A percentile compares a stretch with the other conserved stretches of the same genome.
These are phyloP conservation scores for Fusarium foetens DNA, from an alignment of 2,329 filamentous ascomycete genomes.

Conservation along the genomic window DNA sequence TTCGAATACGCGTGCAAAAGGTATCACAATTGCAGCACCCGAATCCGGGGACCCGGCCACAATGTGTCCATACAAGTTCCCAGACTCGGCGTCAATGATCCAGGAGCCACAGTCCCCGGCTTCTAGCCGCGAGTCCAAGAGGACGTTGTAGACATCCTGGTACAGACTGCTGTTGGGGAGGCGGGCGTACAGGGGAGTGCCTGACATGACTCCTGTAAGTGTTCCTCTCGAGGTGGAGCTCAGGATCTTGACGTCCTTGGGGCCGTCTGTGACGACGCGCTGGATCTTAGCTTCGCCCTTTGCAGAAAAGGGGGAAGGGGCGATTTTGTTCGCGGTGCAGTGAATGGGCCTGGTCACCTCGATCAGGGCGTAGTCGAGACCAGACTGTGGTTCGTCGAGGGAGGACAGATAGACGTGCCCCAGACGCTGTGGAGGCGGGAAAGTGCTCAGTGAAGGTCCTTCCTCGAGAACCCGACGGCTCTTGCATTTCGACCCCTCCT, in stretches of 20 bases:
- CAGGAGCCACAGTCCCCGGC: neutral
- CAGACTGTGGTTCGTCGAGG: neutral
- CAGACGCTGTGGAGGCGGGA: neutral
- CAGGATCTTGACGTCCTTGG: neutral
- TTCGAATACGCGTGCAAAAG: neutral
- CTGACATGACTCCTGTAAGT: neutral
- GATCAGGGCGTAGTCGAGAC: neutral
- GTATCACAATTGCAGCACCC: neutral
- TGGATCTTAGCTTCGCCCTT: neutral
- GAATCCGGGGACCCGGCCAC: neutral
- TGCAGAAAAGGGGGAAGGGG: neutral
- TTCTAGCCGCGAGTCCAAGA: neutral
- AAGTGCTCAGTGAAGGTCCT: neutral
- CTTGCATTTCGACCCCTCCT: neutral
- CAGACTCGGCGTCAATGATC: neutral
- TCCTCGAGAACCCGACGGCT: neutral
- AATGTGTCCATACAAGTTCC: neutral
- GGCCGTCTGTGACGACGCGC: neutral
- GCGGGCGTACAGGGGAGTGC: neutral
- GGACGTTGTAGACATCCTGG: neutral
- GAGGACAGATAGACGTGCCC: neutral
- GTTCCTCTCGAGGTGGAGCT: neutral
- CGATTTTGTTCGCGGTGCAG: neutral
- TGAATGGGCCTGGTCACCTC: neutral
- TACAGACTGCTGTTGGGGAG: neutral